A percentile compares a stretch with the other conserved stretches of the same genome.
Evolutionary conservation across 2,329 filamentous ascomycete species (phyloP).

Genomic region (Parastagonospora nodorum): DNA sequence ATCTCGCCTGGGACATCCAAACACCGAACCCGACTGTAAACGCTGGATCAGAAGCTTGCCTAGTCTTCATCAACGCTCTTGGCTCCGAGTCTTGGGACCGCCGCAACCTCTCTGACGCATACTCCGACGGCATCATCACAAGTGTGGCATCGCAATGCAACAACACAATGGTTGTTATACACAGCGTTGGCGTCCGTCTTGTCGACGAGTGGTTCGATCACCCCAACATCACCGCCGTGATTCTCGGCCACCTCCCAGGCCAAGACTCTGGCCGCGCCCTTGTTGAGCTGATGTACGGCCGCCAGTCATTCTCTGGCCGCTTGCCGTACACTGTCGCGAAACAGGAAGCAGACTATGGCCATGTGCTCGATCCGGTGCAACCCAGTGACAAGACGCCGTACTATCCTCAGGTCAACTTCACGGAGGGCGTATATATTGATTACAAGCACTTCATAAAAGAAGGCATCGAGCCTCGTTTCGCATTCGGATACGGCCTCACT

Average conservation of each 20-base stretch:
- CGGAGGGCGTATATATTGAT: conserved; percentile 79
- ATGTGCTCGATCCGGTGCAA: not conserved
- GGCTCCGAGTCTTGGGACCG: conserved; percentile 6
- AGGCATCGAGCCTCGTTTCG: conserved; percentile 69
- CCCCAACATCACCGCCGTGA: conserved; percentile 77
- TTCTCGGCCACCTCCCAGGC: conserved; percentile 80
- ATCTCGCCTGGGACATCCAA: conserved; percentile 28
- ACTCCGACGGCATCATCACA: conserved; percentile 41
- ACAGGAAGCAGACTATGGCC: conserved; percentile 67
- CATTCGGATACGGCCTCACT: conserved; percentile 74
- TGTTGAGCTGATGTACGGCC: conserved; percentile 77
- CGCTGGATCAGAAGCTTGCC: conserved; percentile 14
- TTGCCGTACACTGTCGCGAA: conserved; percentile 78
- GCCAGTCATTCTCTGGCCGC: conserved; percentile 72
- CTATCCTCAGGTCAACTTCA: conserved; percentile 60
- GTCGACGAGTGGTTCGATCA: conserved; percentile 76
- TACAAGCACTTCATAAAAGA: conserved; percentile 72
- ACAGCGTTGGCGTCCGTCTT: conserved; percentile 68
- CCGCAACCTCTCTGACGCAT: not conserved
- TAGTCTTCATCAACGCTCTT: conserved; percentile 24
- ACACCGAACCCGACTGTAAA: conserved; percentile 19
- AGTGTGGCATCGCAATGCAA: conserved; percentile 50
- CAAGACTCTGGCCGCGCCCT: conserved; percentile 80
- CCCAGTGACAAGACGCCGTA: not conserved
- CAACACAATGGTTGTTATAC: conserved; percentile 55